Base-by-base conservation (phyloP, 768 basidiomycete species). In the Plicaturopsis crispa region DNA sequence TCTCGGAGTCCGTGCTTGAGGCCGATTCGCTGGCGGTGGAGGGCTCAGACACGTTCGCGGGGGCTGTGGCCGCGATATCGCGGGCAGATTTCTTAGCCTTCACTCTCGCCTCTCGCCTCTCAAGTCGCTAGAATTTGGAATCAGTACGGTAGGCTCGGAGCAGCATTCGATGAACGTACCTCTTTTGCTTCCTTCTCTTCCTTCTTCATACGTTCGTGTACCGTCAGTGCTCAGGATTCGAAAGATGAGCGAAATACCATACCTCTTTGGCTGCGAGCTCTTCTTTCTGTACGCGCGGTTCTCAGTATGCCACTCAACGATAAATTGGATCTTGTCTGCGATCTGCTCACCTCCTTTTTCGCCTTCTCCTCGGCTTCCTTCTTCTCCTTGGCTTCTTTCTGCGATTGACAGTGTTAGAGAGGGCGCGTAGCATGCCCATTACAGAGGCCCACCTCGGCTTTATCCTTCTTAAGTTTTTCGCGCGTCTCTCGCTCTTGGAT, bases 311-410 rank as follows among this genome's bases (percentile, higher is more conserved):
- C 21, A n/a, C 24, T 31, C n/a, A 34, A 36, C 20, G 20, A 33
- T 24, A 40, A n/a, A 36, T 44, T 5, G 31, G 36, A 16, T 38
- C 30, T 36, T 19, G 11, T 31, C 17, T 30, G 22, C 18, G 13
- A n/a, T n/a, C n/a, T n/a, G n/a, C 49, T 24, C 45, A 77, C 79
- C 68, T 78, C 80, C 57, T 79, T 79, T 52, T 72, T 69, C 41
- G 65, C 73, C 48, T 64, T 66, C 51, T 84, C 81, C 41, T 84
- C 82, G 10, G 73, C 72, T 61, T 84, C 84, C 48, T 77, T 75
- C 63, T 80, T 83, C 59, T 87, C 85, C 55, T 81, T 82, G 18
- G 84, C 82, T 53, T 87, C 86, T 35, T 76, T 78, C 84, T 89
- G 32, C 19, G 10, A 24, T 51, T 36, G 49, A 21, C 33, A 39